Conservation (phyloP, 371 early-diverging fungal species). For the Mucor velutinosus region DNA sequence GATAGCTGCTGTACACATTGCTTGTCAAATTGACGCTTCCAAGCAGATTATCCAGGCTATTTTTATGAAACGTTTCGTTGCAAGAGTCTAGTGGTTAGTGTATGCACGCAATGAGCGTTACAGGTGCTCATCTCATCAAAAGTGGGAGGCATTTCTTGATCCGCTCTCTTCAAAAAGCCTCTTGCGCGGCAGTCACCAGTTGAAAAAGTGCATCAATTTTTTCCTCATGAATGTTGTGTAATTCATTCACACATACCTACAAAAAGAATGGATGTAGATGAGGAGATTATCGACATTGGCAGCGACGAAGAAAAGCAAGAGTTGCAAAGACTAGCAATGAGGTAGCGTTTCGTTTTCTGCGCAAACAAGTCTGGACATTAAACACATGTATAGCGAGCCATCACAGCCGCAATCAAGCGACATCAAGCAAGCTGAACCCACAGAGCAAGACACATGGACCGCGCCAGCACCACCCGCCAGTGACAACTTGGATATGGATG, state of each 20-base stretch:
- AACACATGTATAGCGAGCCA: background rate
- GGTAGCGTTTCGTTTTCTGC: background rate
- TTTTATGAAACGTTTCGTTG: background rate
- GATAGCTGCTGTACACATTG: background rate
- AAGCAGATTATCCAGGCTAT: background rate
- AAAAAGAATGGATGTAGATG: constrained; percentile 17
- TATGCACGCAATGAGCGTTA: background rate
- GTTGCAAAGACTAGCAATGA: background rate
- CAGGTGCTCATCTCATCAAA: background rate
- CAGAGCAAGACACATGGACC: background rate
- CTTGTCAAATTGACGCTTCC: background rate
- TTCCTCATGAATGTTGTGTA: background rate
- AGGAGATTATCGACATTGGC: constrained; percentile 38
- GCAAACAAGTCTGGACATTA: background rate
- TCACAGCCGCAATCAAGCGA: background rate
- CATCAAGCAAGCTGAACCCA: background rate
- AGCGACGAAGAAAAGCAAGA: constrained; percentile 18
- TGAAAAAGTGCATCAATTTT: background rate
- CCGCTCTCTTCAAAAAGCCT: background rate
- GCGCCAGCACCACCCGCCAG: background rate
- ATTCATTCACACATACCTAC: background rate
- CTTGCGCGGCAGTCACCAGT: background rate
- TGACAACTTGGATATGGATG: constrained; percentile 52
- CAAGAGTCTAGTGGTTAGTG: background rate
- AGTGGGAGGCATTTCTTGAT: background rate